Evolutionary conservation across 768 basidiomycete species (phyloP), one percentile per base, ranked within the genome.

Genomic region (Kwoniella sp.): DNA sequence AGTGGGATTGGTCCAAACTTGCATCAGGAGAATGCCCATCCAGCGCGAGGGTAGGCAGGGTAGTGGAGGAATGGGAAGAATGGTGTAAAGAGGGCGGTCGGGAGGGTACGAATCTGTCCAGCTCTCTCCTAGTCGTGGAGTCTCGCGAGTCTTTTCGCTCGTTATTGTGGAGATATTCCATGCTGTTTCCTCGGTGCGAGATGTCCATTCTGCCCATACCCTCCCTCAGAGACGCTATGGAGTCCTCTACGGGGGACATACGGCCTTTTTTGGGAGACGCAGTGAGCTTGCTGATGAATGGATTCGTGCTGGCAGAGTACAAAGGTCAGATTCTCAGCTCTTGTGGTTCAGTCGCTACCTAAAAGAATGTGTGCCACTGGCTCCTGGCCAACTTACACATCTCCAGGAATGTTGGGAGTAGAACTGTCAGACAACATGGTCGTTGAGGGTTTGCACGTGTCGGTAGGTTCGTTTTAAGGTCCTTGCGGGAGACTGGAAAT

Each of bases 101-200:
- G 22, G 76, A 77, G 4, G 76, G 76, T 7, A 77, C 76, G 54
- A 77, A 77, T 38, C 76, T 68, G 50, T 77, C 76, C 9, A 75
- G 62, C 67, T 77, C 61, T 12, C 29, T 28, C 8, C 54, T 47
- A 55, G 54, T 47, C 7, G 28, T 15, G 22, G 31, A 53, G 17
- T 52, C 38, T 47, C 30, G 26, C 1, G 23, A 65, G 22, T 62
- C 67, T 61, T 31, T 61, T 57, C 38, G 28, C 47, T 30, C 61
- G 55, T 34, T 59, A 59, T 54, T 56, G 13, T 58, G 61, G 11
- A 63, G 57, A 22, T 37, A 61, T 41, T 69, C 68, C 2, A 48
- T 41, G 23, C 41, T 45, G 12, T 69, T 70, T 12, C 61, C 58
- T 28, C 66, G 48, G 9, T 63, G 47, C 3, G 67, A 63, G 13